Conservation (phyloP, 371 early-diverging fungal species). For the Capillidium heterosporum region DNA sequence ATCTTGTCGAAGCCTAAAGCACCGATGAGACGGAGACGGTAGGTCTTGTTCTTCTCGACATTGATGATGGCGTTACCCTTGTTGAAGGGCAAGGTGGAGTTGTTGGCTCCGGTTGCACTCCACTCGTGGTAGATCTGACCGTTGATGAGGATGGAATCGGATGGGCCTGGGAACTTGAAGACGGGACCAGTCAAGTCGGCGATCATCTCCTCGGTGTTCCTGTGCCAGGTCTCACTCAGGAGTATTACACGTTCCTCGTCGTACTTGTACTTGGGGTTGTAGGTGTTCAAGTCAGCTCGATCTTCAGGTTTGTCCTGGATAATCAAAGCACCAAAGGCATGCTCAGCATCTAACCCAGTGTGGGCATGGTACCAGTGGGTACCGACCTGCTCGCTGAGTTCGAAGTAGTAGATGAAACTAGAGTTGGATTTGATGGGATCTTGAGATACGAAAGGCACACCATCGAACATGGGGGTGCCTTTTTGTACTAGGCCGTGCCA, state of each 20-base stretch:
- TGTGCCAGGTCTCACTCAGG: conserved; percentile 5
- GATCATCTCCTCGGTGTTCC: background rate
- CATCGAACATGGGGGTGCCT: conserved; percentile 8
- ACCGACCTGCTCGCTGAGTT: conserved; percentile 14
- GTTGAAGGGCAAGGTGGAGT: background rate
- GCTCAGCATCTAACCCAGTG: background rate
- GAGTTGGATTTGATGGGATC: conserved; percentile 14
- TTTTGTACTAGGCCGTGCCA: conserved; percentile 11
- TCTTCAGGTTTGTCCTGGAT: conserved; percentile 12
- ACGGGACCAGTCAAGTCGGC: background rate
- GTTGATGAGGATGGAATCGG: conserved; percentile 18
- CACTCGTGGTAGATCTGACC: conserved; percentile 12
- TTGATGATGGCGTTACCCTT: background rate
- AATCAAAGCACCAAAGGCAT: conserved; percentile 10
- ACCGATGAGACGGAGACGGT: conserved; percentile 1
- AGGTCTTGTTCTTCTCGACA: background rate
- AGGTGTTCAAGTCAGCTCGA: background rate
- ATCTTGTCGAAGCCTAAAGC: background rate
- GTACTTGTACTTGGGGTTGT: conserved; percentile 9
- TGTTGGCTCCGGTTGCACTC: background rate
- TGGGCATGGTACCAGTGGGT: conserved; percentile 25
- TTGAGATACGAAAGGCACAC: conserved; percentile 10
- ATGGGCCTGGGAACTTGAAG: background rate
- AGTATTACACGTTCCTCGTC: conserved; percentile 15
- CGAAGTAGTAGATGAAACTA: conserved; percentile 15